These are phyloP conservation scores for Alternaria gaisen DNA, from an alignment of 2,329 filamentous ascomycete species.

Conservation along the genomic window DNA sequence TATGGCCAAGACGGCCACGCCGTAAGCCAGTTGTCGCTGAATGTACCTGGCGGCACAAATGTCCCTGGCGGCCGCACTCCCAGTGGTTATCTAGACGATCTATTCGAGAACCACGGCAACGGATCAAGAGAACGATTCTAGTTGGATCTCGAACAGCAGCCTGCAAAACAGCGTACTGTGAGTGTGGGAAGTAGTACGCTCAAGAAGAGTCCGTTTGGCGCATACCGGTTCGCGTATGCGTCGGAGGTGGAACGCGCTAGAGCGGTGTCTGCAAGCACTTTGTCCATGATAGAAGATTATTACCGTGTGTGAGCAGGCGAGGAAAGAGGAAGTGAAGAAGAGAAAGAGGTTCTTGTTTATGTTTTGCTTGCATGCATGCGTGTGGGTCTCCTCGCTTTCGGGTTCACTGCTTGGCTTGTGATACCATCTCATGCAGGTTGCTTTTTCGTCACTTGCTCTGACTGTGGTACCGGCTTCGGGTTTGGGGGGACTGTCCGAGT, in stretches of 20 bases:
- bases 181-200: conserved; percentile 1
- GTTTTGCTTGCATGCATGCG: not conserved
- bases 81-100: conserved; percentile 87
- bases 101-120: conserved; percentile 77
- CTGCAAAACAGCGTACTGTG: conserved; percentile 9
- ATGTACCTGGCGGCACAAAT: conserved; percentile 59
- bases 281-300: conserved; percentile 1
- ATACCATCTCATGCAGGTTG: conserved; percentile 1
- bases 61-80: conserved; percentile 75
- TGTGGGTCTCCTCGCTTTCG: not conserved
- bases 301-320: not conserved
- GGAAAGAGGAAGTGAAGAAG: not conserved
- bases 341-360: conserved; percentile 1
- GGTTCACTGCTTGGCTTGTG: not conserved
- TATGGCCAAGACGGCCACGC: conserved; percentile 54
- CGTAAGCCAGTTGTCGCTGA: conserved; percentile 71
- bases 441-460: not conserved
- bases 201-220: not conserved
- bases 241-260: conserved; percentile 1
- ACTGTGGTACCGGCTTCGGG: not conserved
- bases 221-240: conserved; percentile 4
- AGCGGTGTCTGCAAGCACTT: conserved; percentile 1
- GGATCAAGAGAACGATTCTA: conserved; percentile 46
- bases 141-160: conserved; percentile 28
- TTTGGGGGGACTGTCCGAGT: not conserved